Percentiles rank a stretch among this genome's conserved stretches.
Evolutionary conservation across 169 alveolate species (phyloP).

Genomic region (Eimeria necatrix): DNA sequence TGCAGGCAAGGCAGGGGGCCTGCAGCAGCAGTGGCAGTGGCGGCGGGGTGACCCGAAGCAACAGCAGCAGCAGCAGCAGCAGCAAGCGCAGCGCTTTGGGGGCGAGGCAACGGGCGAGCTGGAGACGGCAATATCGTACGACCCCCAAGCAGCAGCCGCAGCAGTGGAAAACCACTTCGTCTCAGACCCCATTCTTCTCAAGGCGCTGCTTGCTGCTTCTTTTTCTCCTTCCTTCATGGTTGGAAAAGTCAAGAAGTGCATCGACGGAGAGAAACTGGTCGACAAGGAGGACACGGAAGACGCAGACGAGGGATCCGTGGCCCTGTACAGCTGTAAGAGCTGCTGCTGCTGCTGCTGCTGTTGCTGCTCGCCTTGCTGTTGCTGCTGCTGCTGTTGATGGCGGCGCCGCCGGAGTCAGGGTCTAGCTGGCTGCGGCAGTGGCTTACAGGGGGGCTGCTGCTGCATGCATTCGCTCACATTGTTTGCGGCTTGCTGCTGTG

Average conservation of each 20-base stretch:
- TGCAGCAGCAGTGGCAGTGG: background rate
- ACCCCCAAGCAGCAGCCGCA: conserved; percentile 49
- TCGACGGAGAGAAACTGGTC: conserved; percentile 4
- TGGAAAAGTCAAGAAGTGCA: conserved; percentile 12
- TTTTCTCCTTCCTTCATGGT: conserved; percentile 71
- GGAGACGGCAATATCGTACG: background rate
- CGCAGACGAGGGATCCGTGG: background rate
- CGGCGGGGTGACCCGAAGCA: conserved; percentile 11
- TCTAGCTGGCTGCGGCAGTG: too few relatives aligned
- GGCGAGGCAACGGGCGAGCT: background rate
- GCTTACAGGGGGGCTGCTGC: too few relatives aligned
- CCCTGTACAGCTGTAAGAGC: conserved; percentile 18
- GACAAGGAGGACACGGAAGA: background rate
- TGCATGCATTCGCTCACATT: too few relatives aligned
- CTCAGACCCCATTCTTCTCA: conserved; percentile 39
- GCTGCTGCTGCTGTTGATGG: too few relatives aligned
- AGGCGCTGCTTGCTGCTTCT: conserved; percentile 73
- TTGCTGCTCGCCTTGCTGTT: background rate
- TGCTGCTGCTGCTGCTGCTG: background rate
- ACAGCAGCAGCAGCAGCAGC: background rate
- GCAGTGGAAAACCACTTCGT: conserved; percentile 63
- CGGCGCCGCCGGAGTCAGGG: too few relatives aligned
- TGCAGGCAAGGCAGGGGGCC: background rate
- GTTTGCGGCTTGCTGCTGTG: too few relatives aligned
- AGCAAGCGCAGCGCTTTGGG: background rate